A percentile compares a stretch with the other conserved stretches of the same genome.
Conservation (phyloP, 2,329 filamentous ascomycete genomes). For the Colletotrichum godetiae region DNA sequence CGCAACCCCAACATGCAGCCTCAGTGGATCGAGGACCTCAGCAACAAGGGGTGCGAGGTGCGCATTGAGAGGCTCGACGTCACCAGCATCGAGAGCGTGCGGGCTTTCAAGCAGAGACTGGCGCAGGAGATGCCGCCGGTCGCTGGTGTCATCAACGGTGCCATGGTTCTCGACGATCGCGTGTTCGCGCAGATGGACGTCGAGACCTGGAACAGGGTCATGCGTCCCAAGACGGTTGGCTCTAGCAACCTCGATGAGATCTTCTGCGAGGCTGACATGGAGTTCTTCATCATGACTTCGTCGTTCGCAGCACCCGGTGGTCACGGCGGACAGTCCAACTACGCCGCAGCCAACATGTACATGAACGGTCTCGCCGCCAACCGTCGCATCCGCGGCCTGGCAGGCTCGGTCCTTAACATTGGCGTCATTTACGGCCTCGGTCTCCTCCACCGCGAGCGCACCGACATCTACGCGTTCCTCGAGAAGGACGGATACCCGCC, state of each 20-base stretch:
- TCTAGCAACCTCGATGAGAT: slow-evolving; percentile 44
- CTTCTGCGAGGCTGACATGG: slow-evolving; percentile 43
- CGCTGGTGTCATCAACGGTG: slow-evolving; percentile 53
- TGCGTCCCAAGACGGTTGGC: slow-evolving; percentile 50
- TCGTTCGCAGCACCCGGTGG: slow-evolving; percentile 44
- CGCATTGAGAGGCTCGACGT: slow-evolving; percentile 39
- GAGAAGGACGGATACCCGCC: slow-evolving; percentile 36
- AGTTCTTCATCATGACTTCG: slow-evolving; percentile 52
- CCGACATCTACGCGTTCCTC: slow-evolving; percentile 38
- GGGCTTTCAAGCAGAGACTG: slow-evolving; percentile 36
- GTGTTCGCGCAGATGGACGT: slow-evolving; percentile 46
- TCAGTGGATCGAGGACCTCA: slow-evolving; percentile 33
- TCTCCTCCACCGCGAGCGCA: slow-evolving; percentile 45
- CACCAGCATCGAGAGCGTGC: slow-evolving; percentile 36
- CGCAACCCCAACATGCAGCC: slow-evolving; percentile 46
- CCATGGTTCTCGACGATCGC: slow-evolving; percentile 49
- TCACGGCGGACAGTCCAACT: slow-evolving; percentile 54
- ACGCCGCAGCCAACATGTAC: slow-evolving; percentile 57
- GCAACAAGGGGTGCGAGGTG: slow-evolving; percentile 30
- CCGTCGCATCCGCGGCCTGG: slow-evolving; percentile 49
- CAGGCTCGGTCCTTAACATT: slow-evolving; percentile 51
- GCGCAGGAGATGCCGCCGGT: slow-evolving; percentile 45
- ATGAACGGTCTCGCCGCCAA: slow-evolving; percentile 51
- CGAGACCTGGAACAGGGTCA: slow-evolving; percentile 42
- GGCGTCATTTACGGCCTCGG: slow-evolving; percentile 54